Percentiles rank a stretch among this genome's conserved stretches.
Evolutionary conservation across 495 filamentous ascomycete species (phyloP).

Genomic region (Aspergillus cavernicola): DNA sequence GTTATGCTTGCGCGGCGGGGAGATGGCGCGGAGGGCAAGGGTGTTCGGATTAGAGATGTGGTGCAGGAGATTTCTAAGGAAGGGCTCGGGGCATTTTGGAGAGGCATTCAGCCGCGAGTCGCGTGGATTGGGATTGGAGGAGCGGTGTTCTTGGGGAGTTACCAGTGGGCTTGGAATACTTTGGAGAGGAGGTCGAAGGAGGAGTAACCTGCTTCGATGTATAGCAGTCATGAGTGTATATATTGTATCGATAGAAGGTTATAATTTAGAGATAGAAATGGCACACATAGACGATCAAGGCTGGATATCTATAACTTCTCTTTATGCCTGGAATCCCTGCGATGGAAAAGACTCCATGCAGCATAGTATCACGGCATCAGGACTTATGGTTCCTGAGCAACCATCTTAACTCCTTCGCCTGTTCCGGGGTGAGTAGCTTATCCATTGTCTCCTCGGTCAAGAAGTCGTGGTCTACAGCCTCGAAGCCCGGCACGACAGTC

Average conservation of each 20-base stretch:
- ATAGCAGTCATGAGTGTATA: conserved; percentile 11
- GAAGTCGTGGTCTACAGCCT: conserved; percentile 63
- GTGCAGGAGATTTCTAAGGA: conserved; percentile 64
- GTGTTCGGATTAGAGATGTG: conserved; percentile 54
- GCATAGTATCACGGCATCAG: not conserved
- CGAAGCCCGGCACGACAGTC: conserved; percentile 63
- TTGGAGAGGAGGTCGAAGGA: conserved; percentile 43
- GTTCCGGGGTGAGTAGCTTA: conserved; percentile 44
- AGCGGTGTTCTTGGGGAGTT: conserved; percentile 92
- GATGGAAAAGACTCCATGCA: too few relatives aligned
- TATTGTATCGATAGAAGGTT: conserved; percentile 1
- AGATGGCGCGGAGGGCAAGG: conserved; percentile 28
- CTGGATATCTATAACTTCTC: not conserved
- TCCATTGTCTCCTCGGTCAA: conserved; percentile 39
- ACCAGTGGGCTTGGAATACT: conserved; percentile 82
- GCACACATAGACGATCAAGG: not conserved
- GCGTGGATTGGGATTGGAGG: conserved; percentile 94
- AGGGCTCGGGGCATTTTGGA: conserved; percentile 77
- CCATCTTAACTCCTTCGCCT: conserved; percentile 48
- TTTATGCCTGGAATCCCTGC: not conserved
- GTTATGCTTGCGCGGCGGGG: conserved; percentile 74
- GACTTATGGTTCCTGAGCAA: conserved; percentile 24
- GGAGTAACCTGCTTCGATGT: conserved; percentile 13
- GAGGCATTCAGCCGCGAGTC: conserved; percentile 81
- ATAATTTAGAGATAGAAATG: not conserved